A percentile compares a stretch with the other conserved stretches of the same genome.
Evolutionary conservation across 169 alveolate species (phyloP).

Genomic region (Amoebophrya sp.): DNA sequence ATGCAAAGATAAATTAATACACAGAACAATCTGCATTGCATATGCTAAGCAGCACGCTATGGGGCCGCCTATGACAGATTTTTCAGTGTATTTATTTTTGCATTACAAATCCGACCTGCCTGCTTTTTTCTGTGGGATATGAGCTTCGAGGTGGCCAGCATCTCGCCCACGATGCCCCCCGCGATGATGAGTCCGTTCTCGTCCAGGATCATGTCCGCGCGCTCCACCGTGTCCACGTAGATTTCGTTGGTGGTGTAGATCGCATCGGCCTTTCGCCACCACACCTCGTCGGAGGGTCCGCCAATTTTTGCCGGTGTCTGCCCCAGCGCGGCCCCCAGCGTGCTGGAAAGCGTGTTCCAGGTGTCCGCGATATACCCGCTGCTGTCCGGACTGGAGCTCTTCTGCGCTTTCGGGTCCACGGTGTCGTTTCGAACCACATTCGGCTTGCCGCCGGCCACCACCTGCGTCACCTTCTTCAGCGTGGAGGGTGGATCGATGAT

Average conservation of each 20-base stretch:
- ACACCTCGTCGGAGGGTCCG: background rate
- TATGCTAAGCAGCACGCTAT: too few relatives aligned
- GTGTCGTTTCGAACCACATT: background rate
- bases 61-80: too few relatives aligned
- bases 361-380: background rate
- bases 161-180: background rate
- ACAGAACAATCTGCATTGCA: too few relatives aligned
- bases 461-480: conserved; percentile 9
- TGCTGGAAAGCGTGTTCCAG: background rate
- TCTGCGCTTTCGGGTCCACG: background rate
- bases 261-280: conserved; percentile 3
- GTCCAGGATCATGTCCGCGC: conserved; percentile 12
- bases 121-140: too few relatives aligned
- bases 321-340: conserved; percentile 7
- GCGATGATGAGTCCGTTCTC: background rate
- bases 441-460: background rate
- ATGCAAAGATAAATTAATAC: too few relatives aligned
- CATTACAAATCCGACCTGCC: too few relatives aligned
- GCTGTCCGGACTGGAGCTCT: too few relatives aligned
- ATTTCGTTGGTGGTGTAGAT: background rate
- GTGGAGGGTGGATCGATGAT: background rate
- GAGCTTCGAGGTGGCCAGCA: background rate
- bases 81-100: too few relatives aligned
- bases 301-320: background rate
- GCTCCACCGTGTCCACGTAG: background rate